Base-by-base conservation (phyloP, 2,329 filamentous ascomycete species). In the Scytalidium lignicola region DNA sequence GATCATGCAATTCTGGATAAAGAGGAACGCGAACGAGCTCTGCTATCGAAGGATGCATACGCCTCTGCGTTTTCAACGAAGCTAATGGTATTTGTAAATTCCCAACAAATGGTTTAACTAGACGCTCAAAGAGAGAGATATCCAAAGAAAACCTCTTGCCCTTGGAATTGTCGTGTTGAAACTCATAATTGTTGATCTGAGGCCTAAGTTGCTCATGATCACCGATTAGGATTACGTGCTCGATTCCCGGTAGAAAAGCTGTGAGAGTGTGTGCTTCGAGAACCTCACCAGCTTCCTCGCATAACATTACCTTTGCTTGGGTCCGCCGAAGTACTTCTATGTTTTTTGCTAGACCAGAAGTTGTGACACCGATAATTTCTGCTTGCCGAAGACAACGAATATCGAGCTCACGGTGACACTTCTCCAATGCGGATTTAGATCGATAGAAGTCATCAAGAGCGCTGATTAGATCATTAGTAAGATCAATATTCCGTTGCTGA, bases 1-100 rank as follows among this genome's bases (percentile, higher is more conserved):
- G 69, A 56, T 88, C 83, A 13, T 72, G 47, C 0, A 88, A 65
- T 0, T 67, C 55, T 0, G 75, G 76, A 51, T 88, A 88, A 0
- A 85, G 61, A 0, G 78, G 77, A 0, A 71, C 64, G 1, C 80
- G 70, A 8, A 88, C 68, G 0, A 89, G 71, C 1, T 64, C 61
- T 0, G 85, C 74, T 9, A 89, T 83, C 0, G 70, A 71, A 0
- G 84, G 85, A 46, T 77, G 73, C 83, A 88, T 88, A 10, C 84
- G 73, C 12, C 82, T 69, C 59, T 89, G 84, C 74, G 15, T 75
- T 10, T 81, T 68, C 2, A 88, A 67, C 2, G 62, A 61, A 5
- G 62, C 64, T 6, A 69, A 62, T 0, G 67, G 65, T 0, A 65
- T 47, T 6, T 55, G 41, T 0, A 55, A 52, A 12, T 51, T 47